These are phyloP conservation scores for Colletotrichum agaves DNA, from an alignment of 2,329 filamentous ascomycete species.

Conservation along the genomic window DNA sequence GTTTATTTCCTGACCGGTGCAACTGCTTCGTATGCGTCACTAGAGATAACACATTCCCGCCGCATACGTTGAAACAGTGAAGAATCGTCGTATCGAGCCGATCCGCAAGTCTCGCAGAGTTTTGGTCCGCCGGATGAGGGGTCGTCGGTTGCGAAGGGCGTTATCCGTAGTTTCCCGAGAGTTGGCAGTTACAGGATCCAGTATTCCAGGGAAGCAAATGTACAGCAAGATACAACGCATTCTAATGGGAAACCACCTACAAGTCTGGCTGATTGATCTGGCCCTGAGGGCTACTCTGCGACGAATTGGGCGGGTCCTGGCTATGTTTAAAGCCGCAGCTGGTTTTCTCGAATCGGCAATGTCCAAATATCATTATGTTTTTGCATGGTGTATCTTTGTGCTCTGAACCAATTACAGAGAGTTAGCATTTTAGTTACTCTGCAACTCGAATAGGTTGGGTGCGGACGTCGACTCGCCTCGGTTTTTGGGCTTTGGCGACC, in stretches of 20 bases:
- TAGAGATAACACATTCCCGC: too few species aligned
- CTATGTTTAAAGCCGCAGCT: constrained; percentile 94
- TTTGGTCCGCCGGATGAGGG: not conserved
- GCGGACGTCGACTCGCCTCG: constrained; percentile 56
- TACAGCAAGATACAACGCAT: not conserved
- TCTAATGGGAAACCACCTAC: constrained; percentile 51
- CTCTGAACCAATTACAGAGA: constrained; percentile 57
- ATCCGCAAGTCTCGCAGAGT: not conserved
- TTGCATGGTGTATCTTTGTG: constrained; percentile 92
- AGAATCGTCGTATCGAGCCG: not conserved
- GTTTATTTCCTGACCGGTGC: too few species aligned
- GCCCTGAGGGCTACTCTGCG: constrained; percentile 32
- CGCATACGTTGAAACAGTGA: too few species aligned
- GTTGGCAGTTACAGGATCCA: not conserved
- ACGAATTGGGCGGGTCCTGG: constrained; percentile 65
- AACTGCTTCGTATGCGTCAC: too few species aligned
- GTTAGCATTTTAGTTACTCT: constrained; percentile 35
- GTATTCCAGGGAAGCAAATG: not conserved
- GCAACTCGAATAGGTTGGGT: constrained; percentile 32
- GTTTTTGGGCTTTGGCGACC: constrained; percentile 67
- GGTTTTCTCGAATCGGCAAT: constrained; percentile 91
- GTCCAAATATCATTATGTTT: constrained; percentile 92
- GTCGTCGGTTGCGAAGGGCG: not conserved
- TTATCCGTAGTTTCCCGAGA: not conserved
- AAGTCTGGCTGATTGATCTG: constrained; percentile 56